Conservation (phyloP, 129 eudicot genomes). For the Arctium lappa region DNA sequence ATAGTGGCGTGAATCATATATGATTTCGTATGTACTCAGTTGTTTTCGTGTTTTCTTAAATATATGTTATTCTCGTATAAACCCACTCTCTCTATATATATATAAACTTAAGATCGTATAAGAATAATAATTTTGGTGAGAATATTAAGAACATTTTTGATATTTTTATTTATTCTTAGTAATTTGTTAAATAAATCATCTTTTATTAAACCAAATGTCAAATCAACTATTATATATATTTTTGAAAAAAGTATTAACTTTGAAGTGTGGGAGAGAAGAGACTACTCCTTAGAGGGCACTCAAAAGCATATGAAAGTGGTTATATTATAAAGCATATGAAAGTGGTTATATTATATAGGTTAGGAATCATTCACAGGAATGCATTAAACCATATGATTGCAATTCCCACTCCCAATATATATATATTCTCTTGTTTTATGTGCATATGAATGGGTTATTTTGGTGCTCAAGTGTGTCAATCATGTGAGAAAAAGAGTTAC, state of each 20-base stretch:
- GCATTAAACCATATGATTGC: conserved; percentile 31
- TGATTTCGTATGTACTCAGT: too few relatives aligned
- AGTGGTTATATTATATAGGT: not conserved
- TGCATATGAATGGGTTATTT: conserved; percentile 14
- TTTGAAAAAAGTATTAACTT: not conserved
- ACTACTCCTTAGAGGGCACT: not conserved
- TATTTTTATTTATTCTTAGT: too few relatives aligned
- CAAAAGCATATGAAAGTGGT: not conserved
- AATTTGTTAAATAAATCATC: too few relatives aligned
- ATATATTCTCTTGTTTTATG: conserved; percentile 28
- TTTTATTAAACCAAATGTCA: too few relatives aligned
- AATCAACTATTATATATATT: too few relatives aligned
- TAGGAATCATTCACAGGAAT: conserved; percentile 26
- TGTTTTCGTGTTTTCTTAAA: too few relatives aligned
- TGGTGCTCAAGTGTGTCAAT: conserved; percentile 21
- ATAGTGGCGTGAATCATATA: too few relatives aligned
- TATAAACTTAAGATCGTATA: too few relatives aligned
- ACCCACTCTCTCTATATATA: too few relatives aligned
- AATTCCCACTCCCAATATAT: conserved; percentile 18
- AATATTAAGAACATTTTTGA: too few relatives aligned
- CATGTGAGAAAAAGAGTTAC: not conserved
- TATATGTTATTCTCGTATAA: too few relatives aligned
- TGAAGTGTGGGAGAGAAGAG: not conserved
- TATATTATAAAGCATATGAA: not conserved
- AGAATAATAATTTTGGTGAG: too few relatives aligned